phyloP scores from a whole-genome alignment of 2,329 filamentous ascomycete species.

The Cladosporium sp. region DNA sequence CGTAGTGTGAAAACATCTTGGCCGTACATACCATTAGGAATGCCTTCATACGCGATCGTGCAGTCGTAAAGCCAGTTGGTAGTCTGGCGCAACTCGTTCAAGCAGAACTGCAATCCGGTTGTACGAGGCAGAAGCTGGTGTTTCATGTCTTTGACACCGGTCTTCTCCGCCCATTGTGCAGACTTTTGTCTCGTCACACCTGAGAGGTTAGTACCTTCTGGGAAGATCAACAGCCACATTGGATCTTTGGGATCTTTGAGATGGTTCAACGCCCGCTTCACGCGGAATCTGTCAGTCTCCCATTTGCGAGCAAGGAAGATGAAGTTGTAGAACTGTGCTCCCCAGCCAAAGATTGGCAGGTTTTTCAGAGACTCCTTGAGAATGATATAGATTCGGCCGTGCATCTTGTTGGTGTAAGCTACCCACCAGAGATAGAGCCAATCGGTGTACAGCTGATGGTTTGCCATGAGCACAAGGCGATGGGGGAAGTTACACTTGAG shows the following conservation, averaged over 20 bases:
- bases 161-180: slow-evolving; percentile 74
- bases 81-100: slow-evolving; percentile 72
- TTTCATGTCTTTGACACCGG: slow-evolving; percentile 69
- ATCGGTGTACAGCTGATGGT: slow-evolving; percentile 88
- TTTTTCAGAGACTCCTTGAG: slow-evolving; percentile 83
- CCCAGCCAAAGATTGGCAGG: slow-evolving; percentile 76
- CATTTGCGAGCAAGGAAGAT: slow-evolving; percentile 92
- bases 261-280: slow-evolving; percentile 72
- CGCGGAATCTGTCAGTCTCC: slow-evolving; percentile 74
- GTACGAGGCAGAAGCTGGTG: slow-evolving; percentile 77
- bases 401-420: slow-evolving; percentile 80
- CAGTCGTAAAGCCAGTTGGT: slow-evolving; percentile 89
- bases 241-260: slow-evolving; percentile 71
- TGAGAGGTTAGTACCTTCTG: slow-evolving; percentile 82
- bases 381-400: slow-evolving; percentile 87
- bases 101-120: slow-evolving; percentile 77
- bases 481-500: slow-evolving; percentile 80
- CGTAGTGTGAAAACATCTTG: slow-evolving; percentile 86
- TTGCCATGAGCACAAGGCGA: slow-evolving; percentile 79
- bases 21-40: slow-evolving; percentile 80
- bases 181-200: slow-evolving; percentile 70
- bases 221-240: slow-evolving; percentile 90
- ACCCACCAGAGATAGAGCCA: slow-evolving; percentile 95
- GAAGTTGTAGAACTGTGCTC: slow-evolving; percentile 85
- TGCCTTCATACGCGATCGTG: slow-evolving; percentile 92